A percentile compares a stretch with the other conserved stretches of the same genome.
Evolutionary conservation across 345 rosid genomes (phyloP).

Genomic region (Salix caprea): DNA sequence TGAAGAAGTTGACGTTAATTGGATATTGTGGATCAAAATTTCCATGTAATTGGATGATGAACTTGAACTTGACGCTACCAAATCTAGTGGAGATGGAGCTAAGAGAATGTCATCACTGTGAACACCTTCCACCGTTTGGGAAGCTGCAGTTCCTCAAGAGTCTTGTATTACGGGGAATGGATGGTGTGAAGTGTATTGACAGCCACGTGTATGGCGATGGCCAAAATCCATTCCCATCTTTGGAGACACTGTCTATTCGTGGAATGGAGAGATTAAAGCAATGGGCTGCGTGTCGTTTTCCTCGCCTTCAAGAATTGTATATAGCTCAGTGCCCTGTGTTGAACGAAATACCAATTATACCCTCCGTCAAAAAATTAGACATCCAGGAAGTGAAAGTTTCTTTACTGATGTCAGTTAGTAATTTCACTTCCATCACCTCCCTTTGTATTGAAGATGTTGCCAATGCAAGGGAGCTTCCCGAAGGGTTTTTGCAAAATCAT

Average conservation of each 20-base stretch:
- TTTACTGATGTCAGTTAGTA: not conserved
- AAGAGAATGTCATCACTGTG: not conserved
- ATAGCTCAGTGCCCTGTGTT: not conserved
- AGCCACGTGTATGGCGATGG: not conserved
- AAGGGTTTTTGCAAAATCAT: not conserved
- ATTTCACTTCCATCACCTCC: not conserved
- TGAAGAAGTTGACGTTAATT: not conserved
- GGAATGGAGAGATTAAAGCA: not conserved
- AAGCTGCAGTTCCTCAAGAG: not conserved
- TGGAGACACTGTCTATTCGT: not conserved
- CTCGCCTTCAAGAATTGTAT: not conserved
- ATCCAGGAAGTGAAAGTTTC: not conserved
- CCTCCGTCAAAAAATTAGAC: not conserved
- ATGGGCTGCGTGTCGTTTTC: not conserved
- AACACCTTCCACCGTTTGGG: slow-evolving; percentile 12
- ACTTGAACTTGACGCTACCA: not conserved
- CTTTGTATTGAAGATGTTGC: not conserved
- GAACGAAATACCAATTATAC: not conserved
- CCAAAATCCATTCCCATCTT: not conserved
- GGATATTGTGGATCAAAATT: not conserved
- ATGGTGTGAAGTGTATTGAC: not conserved
- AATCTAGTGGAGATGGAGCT: slow-evolving; percentile 3
- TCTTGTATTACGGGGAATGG: not conserved
- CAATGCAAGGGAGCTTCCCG: not conserved
- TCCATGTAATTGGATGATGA: slow-evolving; percentile 6